These are phyloP conservation scores for Pythium oligandrum DNA, from an alignment of 352 stramenopile species.

Conservation along the genomic window DNA sequence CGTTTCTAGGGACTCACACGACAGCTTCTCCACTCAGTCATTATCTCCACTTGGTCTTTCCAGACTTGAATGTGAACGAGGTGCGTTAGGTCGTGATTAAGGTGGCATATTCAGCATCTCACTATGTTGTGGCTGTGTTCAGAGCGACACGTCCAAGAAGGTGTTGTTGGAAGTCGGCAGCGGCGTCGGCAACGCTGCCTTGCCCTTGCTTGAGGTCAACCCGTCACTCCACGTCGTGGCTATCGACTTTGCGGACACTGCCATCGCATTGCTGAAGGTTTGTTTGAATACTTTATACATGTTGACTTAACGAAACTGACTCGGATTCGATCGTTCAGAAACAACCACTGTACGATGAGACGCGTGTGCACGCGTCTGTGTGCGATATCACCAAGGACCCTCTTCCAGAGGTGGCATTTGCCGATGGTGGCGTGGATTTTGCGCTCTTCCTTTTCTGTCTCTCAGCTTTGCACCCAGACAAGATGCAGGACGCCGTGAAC, in stretches of 20 bases:
- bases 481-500: slow-evolving; percentile 79
- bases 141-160: slow-evolving; percentile 35
- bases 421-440: slow-evolving; percentile 71
- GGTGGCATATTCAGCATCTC: neutral
- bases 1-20: too few species aligned
- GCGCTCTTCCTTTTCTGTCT: slow-evolving; percentile 86
- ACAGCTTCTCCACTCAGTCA: slow-evolving; percentile 32
- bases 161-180: slow-evolving; percentile 93
- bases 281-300: slow-evolving; percentile 18
- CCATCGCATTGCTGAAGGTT: slow-evolving; percentile 90
- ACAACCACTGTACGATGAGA: slow-evolving; percentile 75
- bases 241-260: slow-evolving; percentile 92
- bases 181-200: slow-evolving; percentile 93
- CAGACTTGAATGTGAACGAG: slow-evolving; percentile 69
- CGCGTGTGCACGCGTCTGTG: slow-evolving; percentile 63
- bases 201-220: slow-evolving; percentile 93
- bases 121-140: neutral
- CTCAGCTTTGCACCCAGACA: slow-evolving; percentile 88
- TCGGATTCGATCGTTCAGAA: slow-evolving; percentile 30
- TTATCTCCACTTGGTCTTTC: slow-evolving; percentile 92
- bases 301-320: slow-evolving; percentile 12
- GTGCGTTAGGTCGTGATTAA: slow-evolving; percentile 6
- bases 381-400: slow-evolving; percentile 84
- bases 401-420: slow-evolving; percentile 47
- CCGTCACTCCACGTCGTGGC: slow-evolving; percentile 80